These are phyloP conservation scores for Pichia nakasei DNA, from an alignment of 805 yeast genomes.

Conservation along the genomic window DNA sequence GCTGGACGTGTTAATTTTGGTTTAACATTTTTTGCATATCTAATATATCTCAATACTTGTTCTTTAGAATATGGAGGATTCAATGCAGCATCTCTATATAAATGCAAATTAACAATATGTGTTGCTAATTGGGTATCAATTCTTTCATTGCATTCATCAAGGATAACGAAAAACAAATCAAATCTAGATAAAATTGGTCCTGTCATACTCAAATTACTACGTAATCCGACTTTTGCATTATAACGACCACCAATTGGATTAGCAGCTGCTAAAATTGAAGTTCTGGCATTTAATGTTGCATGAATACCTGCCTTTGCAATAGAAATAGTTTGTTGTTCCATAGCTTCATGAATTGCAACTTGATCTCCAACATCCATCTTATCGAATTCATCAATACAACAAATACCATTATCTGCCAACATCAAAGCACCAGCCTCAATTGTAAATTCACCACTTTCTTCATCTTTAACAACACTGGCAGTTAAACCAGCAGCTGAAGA, in stretches of 20 bases:
- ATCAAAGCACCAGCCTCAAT: conserved; percentile 98
- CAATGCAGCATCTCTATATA: conserved; percentile 84
- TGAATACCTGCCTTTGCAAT: conserved; percentile 99
- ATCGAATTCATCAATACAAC: conserved; percentile 98
- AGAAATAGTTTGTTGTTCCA: conserved; percentile 99
- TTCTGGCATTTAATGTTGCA: conserved; percentile 93
- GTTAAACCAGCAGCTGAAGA: conserved; percentile 98
- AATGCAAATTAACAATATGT: conserved; percentile 89
- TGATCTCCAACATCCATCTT: conserved; percentile 95
- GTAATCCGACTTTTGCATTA: conserved; percentile 73
- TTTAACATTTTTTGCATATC: conserved; percentile 86
- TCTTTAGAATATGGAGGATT: conserved; percentile 84
- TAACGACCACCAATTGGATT: conserved; percentile 97
- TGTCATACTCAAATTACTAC: conserved; percentile 87
- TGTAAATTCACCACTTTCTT: conserved; percentile 93
- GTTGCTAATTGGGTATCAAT: conserved; percentile 84
- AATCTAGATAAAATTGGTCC: conserved; percentile 99
- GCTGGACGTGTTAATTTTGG: conserved; percentile 83
- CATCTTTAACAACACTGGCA: conserved; percentile 95
- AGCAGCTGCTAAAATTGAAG: conserved; percentile 97
- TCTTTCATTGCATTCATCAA: conserved; percentile 90
- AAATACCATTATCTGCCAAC: conserved; percentile 97
- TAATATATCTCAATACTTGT: conserved; percentile 79
- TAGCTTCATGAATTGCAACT: conserved; percentile 98
- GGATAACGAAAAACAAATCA: conserved; percentile 86